phyloP scores from a whole-genome alignment of 352 stramenopile genomes.

The Globisporangium orthogonon region DNA sequence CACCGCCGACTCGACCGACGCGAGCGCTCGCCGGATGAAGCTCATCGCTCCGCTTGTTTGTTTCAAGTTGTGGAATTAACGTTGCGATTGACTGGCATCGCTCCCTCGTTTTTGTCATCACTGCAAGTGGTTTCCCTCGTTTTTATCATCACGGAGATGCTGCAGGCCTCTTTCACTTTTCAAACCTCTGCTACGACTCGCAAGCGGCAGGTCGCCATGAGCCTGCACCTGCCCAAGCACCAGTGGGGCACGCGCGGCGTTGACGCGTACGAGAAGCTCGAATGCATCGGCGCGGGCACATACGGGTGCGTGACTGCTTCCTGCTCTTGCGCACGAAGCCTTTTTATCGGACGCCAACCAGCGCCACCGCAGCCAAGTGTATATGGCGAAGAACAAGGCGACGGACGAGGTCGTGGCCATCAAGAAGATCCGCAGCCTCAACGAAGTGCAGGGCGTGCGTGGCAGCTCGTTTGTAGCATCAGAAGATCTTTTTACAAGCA shows the following conservation, averaged over 20 bases:
- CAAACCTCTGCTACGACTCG: not conserved
- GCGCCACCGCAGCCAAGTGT: constrained; percentile 55
- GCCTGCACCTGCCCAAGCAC: constrained; percentile 80
- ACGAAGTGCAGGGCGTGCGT: constrained; percentile 85
- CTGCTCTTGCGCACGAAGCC: not conserved
- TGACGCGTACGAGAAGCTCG: constrained; percentile 85
- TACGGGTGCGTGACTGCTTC: constrained; percentile 46
- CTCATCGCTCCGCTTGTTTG: constrained; percentile 34
- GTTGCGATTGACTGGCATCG: not conserved
- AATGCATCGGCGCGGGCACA: constrained; percentile 87
- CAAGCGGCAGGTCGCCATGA: constrained; percentile 31
- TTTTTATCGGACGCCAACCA: not conserved
- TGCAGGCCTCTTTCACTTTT: not conserved
- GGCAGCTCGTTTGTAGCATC: no score
- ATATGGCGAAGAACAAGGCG: constrained; percentile 84
- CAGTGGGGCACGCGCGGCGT: constrained; percentile 80
- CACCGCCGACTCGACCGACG: constrained; percentile 69
- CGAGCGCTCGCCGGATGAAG: constrained; percentile 59
- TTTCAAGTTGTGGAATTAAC: not conserved
- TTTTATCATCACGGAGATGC: not conserved
- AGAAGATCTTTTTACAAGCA: no score
- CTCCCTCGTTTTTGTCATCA: constrained; percentile 1
- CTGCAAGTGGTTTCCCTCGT: not conserved
- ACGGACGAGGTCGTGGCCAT: constrained; percentile 86
- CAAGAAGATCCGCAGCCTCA: constrained; percentile 89